Conservation (phyloP, 2,329 filamentous ascomycete species). For the Talaromyces atroroseus region DNA sequence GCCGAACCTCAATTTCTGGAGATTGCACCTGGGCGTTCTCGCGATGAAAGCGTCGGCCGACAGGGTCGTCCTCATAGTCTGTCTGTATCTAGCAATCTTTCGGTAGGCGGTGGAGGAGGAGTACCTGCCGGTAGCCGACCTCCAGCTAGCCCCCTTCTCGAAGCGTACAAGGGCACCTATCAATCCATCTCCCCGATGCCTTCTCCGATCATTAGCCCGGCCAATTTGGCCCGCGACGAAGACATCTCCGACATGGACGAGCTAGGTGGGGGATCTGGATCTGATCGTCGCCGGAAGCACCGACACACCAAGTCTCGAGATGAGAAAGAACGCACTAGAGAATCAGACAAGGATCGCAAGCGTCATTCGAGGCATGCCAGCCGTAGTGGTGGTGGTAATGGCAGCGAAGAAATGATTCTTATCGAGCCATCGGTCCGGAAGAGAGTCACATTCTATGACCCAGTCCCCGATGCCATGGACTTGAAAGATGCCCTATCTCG, state of each 20-base stretch:
- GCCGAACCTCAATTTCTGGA: slow-evolving; percentile 26
- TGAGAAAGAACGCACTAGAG: slow-evolving; percentile 11
- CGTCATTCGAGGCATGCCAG: slow-evolving; percentile 25
- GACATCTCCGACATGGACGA: slow-evolving; percentile 50
- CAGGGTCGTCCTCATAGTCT: slow-evolving; percentile 24
- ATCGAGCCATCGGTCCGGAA: slow-evolving; percentile 47
- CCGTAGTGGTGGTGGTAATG: not conserved
- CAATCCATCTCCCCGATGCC: slow-evolving; percentile 95
- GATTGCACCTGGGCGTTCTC: slow-evolving; percentile 25
- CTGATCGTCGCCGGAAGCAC: slow-evolving; percentile 10
- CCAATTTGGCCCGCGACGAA: slow-evolving; percentile 52
- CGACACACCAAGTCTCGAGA: slow-evolving; percentile 2
- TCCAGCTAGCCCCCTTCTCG: slow-evolving; percentile 77
- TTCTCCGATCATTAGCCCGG: slow-evolving; percentile 53
- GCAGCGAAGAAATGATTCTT: slow-evolving; percentile 31
- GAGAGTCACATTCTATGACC: slow-evolving; percentile 77
- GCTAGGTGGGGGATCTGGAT: slow-evolving; percentile 24
- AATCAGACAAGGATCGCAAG: slow-evolving; percentile 17
- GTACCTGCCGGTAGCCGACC: slow-evolving; percentile 41
- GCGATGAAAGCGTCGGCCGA: slow-evolving; percentile 10
- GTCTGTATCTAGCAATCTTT: slow-evolving; percentile 36
- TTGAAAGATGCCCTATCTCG: slow-evolving; percentile 70
- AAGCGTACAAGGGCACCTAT: slow-evolving; percentile 90
- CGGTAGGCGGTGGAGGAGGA: slow-evolving; percentile 28
- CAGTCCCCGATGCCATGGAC: slow-evolving; percentile 68